These are phyloP conservation scores for Ocimum tenuiflorum DNA, from an alignment of 257 asterid genomes.

Conservation along the genomic window DNA sequence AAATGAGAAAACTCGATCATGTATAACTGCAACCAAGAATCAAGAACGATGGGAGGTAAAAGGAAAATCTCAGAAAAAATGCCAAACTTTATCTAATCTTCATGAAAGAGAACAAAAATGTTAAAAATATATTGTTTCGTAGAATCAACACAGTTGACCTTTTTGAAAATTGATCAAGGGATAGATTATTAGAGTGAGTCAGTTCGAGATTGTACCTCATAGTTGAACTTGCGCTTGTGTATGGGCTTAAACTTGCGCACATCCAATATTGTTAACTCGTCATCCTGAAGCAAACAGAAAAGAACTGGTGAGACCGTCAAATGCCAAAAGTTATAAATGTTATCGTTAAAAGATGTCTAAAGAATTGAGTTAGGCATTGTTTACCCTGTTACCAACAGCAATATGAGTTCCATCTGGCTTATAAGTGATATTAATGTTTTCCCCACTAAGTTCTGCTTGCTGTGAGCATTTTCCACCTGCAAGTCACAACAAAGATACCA, in stretches of 20 bases:
- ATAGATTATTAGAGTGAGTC: slow-evolving; percentile 5
- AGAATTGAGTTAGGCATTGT: neutral
- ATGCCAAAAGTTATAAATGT: slow-evolving; percentile 7
- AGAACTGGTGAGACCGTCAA: slow-evolving; percentile 11
- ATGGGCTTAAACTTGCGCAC: slow-evolving; percentile 93
- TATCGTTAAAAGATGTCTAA: slow-evolving; percentile 1
- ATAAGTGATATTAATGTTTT: slow-evolving; percentile 90
- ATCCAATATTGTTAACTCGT: slow-evolving; percentile 86
- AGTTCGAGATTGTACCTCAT: slow-evolving; percentile 53
- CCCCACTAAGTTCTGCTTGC: slow-evolving; percentile 94
- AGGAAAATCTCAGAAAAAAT: slow-evolving; percentile 3
- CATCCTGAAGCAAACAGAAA: slow-evolving; percentile 53
- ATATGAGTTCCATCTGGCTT: slow-evolving; percentile 94
- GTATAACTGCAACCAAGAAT: slow-evolving; percentile 8
- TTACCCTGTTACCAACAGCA: slow-evolving; percentile 98
- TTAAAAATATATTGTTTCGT: neutral
- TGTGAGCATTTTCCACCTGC: slow-evolving; percentile 97
- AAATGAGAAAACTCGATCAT: neutral
- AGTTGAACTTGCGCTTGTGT: slow-evolving; percentile 91
- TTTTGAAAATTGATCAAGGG: neutral
- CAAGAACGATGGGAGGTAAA: neutral
- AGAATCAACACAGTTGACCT: slow-evolving; percentile 7
- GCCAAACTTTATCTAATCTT: neutral
- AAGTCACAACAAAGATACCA: slow-evolving; percentile 16
- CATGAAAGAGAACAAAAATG: neutral